Evolutionary conservation across 2,329 filamentous ascomycete genomes (phyloP).

Genomic region (Helotiales sp.): DNA sequence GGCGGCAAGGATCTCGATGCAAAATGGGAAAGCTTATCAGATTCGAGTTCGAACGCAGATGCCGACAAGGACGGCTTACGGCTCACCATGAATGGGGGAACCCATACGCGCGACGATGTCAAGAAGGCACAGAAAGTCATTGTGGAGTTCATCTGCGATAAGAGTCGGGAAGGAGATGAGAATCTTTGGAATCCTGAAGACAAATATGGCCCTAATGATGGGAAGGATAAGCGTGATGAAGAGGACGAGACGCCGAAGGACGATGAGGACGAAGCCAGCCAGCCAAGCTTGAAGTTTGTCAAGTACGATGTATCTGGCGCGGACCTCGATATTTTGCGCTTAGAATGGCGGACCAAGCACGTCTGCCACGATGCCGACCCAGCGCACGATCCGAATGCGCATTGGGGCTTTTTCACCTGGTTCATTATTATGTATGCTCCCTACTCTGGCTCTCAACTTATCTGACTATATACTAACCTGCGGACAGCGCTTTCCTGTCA

Average conservation of each 20-base stretch:
- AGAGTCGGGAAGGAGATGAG: slow-evolving; percentile 70
- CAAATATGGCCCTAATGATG: slow-evolving; percentile 44
- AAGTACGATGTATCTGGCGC: slow-evolving; percentile 66
- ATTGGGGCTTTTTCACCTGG: slow-evolving; percentile 99
- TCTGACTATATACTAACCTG: slow-evolving; percentile 9
- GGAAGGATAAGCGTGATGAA: slow-evolving; percentile 29
- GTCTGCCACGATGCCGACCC: slow-evolving; percentile 68
- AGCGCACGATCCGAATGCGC: slow-evolving; percentile 46
- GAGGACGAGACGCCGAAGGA: slow-evolving; percentile 38
- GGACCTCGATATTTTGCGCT: slow-evolving; percentile 62
- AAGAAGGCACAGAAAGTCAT: slow-evolving; percentile 69
- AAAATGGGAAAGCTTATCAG: slow-evolving; percentile 64
- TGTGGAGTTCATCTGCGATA: slow-evolving; percentile 83
- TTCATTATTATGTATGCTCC: slow-evolving; percentile 81
- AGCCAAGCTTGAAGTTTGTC: slow-evolving; percentile 71
- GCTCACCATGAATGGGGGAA: slow-evolving; percentile 65
- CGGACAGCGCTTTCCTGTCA: slow-evolving; percentile 74
- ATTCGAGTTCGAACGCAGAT: slow-evolving; percentile 63
- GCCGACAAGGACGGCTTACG: slow-evolving; percentile 70
- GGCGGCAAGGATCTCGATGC: slow-evolving; percentile 64
- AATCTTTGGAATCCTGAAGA: slow-evolving; percentile 61
- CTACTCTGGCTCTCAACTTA: neutral
- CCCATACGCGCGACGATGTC: slow-evolving; percentile 53
- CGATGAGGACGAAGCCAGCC: slow-evolving; percentile 36
- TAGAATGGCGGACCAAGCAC: slow-evolving; percentile 86